These are phyloP conservation scores for Amniculicola lignicola DNA, from an alignment of 495 filamentous ascomycete genomes.

Conservation along the genomic window DNA sequence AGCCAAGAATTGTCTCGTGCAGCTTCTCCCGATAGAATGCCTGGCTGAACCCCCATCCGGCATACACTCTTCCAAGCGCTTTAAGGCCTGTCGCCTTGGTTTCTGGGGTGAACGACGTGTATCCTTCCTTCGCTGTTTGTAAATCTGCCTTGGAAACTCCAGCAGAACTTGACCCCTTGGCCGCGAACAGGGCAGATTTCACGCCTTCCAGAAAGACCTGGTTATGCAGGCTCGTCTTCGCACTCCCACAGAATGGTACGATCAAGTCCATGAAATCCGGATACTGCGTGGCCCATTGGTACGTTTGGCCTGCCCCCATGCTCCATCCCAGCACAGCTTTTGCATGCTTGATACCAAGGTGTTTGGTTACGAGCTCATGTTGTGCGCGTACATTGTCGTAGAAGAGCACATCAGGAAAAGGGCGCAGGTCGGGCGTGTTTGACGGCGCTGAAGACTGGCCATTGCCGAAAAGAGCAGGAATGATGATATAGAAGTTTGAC, in stretches of 20 bases:
- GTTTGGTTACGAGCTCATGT: slow-evolving; percentile 60
- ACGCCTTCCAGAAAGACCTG: slow-evolving; percentile 71
- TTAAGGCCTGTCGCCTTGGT: slow-evolving; percentile 62
- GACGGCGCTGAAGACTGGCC: slow-evolving; percentile 70
- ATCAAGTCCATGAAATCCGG: slow-evolving; percentile 66
- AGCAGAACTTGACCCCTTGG: slow-evolving; percentile 54
- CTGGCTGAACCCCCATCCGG: slow-evolving; percentile 73
- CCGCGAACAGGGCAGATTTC: slow-evolving; percentile 62
- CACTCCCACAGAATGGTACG: slow-evolving; percentile 66
- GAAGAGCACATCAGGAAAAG: slow-evolving; percentile 61
- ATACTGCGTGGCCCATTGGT: slow-evolving; percentile 69
- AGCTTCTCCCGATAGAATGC: slow-evolving; percentile 67
- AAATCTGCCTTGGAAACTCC: slow-evolving; percentile 45
- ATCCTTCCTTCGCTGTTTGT: slow-evolving; percentile 37
- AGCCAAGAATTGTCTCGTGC: slow-evolving; percentile 59
- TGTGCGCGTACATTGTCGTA: slow-evolving; percentile 71
- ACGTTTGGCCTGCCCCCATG: slow-evolving; percentile 67
- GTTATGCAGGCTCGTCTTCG: slow-evolving; percentile 67
- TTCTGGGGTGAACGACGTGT: slow-evolving; percentile 53
- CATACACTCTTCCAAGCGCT: slow-evolving; percentile 68
- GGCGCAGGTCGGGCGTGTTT: slow-evolving; percentile 52
- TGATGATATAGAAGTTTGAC: slow-evolving; percentile 64
- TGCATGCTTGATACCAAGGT: slow-evolving; percentile 59
- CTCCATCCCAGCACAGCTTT: slow-evolving; percentile 66
- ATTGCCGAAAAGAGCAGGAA: slow-evolving; percentile 70